Conservation (phyloP, 768 basidiomycete genomes). For the Kwoniella pini region DNA sequence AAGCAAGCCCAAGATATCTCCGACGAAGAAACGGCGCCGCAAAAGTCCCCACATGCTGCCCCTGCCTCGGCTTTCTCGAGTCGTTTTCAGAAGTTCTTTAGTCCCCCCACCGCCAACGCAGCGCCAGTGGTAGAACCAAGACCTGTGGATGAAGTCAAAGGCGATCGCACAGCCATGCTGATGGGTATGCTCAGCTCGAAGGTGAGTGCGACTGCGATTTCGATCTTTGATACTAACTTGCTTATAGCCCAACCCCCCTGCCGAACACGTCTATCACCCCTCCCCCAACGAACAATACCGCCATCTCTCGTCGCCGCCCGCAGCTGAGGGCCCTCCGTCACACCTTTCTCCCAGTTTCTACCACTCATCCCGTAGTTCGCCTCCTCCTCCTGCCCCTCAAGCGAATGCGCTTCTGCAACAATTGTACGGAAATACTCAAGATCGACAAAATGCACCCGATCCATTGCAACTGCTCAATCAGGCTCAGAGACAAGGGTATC, state of each 20-base stretch:
- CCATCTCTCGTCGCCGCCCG: constrained; percentile 11
- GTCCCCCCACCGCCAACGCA: constrained; percentile 1
- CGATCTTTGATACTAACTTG: not conserved
- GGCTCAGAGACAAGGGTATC: constrained; percentile 16
- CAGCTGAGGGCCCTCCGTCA: not conserved
- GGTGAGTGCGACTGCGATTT: constrained; percentile 9
- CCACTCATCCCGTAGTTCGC: not conserved
- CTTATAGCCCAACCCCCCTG: not conserved
- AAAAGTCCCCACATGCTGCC: constrained; percentile 1
- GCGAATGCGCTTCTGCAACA: constrained; percentile 24
- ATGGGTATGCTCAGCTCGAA: constrained; percentile 32
- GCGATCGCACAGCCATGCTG: constrained; percentile 34
- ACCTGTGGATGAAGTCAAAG: constrained; percentile 12
- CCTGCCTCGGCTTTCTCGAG: constrained; percentile 26
- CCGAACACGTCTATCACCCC: not conserved
- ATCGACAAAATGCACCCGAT: constrained; percentile 16
- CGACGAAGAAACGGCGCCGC: constrained; percentile 12
- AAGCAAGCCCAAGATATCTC: constrained; percentile 20
- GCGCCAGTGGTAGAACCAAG: not conserved
- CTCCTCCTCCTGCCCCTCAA: not conserved
- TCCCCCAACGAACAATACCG: constrained; percentile 5
- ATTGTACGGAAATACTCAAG: constrained; percentile 14
- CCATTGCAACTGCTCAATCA: constrained; percentile 24
- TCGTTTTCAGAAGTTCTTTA: constrained; percentile 48
- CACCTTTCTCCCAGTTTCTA: no score